Percentiles rank a stretch among this genome's conserved stretches.
These are phyloP conservation scores for Coniochaeta sp. DNA, from an alignment of 2,329 filamentous ascomycete genomes.

Conservation along the genomic window DNA sequence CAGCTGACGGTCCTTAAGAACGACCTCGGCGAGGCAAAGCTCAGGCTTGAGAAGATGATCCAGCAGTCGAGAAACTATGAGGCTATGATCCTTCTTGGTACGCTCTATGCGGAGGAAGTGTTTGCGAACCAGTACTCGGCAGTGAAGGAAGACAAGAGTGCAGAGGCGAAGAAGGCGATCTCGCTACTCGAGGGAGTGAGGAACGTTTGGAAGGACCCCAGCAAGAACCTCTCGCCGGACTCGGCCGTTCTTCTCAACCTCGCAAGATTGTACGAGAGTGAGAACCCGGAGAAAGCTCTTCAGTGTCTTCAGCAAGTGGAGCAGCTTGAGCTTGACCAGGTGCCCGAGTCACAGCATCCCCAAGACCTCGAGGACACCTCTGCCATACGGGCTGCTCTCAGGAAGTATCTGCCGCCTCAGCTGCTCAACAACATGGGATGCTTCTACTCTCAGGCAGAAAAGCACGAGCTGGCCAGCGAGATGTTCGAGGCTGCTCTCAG, in stretches of 20 bases:
- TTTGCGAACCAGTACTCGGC: constrained; percentile 68
- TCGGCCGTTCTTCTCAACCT: constrained; percentile 85
- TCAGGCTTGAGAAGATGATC: constrained; percentile 88
- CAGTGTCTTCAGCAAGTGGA: constrained; percentile 90
- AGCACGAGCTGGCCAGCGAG: constrained; percentile 69
- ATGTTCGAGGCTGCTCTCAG: constrained; percentile 89
- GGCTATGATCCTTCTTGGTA: constrained; percentile 85
- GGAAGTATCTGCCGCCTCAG: constrained; percentile 78
- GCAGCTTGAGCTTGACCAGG: constrained; percentile 75
- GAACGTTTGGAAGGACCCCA: constrained; percentile 84
- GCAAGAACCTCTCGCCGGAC: constrained; percentile 74
- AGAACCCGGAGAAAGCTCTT: constrained; percentile 81
- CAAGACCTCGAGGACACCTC: constrained; percentile 52
- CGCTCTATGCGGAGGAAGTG: constrained; percentile 88
- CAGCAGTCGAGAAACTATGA: constrained; percentile 78
- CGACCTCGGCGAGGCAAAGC: constrained; percentile 86
- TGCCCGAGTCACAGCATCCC: constrained; percentile 62
- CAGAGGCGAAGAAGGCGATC: constrained; percentile 81
- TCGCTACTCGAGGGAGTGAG: constrained; percentile 77
- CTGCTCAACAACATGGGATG: constrained; percentile 96
- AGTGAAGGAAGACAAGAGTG: constrained; percentile 77
- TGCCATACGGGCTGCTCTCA: constrained; percentile 52
- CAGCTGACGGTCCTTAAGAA: constrained; percentile 80
- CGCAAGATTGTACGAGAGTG: constrained; percentile 79
- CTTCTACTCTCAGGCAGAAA: constrained; percentile 85